These are phyloP conservation scores for Limnomonas spitsbergensis DNA, from an alignment of 139 green algal species.

Conservation along the genomic window DNA sequence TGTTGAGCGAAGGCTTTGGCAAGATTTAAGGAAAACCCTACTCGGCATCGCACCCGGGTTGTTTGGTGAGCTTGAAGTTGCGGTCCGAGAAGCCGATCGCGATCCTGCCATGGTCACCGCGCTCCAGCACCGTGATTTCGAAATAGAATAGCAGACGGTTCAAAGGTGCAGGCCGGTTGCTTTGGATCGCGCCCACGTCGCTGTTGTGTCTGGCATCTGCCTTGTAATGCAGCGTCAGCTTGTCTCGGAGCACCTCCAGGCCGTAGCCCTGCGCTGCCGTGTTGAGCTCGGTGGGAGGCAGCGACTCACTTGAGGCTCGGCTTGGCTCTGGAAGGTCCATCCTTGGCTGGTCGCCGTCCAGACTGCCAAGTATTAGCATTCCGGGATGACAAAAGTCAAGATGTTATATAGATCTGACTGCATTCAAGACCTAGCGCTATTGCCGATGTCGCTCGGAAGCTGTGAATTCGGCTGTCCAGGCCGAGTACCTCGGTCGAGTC, in stretches of 20 bases:
- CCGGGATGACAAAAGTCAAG: too few species aligned
- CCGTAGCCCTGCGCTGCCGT: constrained; percentile 23
- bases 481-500: too few species aligned
- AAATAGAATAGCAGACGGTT: constrained; percentile 77
- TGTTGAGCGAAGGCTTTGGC: too few species aligned
- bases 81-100: constrained; percentile 73
- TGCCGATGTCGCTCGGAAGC: too few species aligned
- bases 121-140: constrained; percentile 68
- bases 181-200: constrained; percentile 68
- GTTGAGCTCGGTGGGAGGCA: constrained; percentile 30
- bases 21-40: too few species aligned
- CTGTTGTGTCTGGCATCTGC: constrained; percentile 59
- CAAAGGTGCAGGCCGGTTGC: constrained; percentile 63
- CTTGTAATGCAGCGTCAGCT: constrained; percentile 68
- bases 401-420: too few species aligned
- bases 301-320: too few species aligned
- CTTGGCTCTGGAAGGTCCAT: too few species aligned
- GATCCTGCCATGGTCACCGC: constrained; percentile 58
- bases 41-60: constrained; percentile 70
- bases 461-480: too few species aligned
- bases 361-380: too few species aligned
- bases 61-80: constrained; percentile 66
- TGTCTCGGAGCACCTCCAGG: constrained; percentile 71
- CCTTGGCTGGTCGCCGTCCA: too few species aligned
- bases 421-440: too few species aligned